Conservation (phyloP, 208 protist genomes). For the Wallacemonas rigidus region DNA sequence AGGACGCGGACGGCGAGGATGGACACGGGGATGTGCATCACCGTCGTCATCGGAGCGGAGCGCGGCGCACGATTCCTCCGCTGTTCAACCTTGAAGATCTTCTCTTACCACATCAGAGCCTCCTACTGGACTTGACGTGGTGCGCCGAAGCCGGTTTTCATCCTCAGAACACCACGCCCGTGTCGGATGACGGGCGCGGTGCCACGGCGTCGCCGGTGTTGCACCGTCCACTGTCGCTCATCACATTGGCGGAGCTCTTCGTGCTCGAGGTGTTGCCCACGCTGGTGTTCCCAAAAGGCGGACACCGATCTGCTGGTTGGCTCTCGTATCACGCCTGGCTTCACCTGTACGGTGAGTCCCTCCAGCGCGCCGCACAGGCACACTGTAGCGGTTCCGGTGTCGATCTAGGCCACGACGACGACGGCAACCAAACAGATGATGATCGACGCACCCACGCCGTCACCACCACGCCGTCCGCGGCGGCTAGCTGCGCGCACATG, state of each 20-base stretch:
- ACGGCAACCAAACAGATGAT: background rate
- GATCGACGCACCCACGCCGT: too few species aligned
- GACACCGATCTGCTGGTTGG: constrained; percentile 33
- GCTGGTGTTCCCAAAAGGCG: constrained; percentile 35
- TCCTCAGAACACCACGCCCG: too few species aligned
- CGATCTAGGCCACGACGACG: background rate
- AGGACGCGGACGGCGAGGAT: background rate
- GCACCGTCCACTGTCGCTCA: constrained; percentile 15
- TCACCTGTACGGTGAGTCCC: constrained; percentile 3
- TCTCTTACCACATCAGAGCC: constrained; percentile 12
- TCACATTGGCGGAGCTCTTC: constrained; percentile 36
- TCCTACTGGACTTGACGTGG: constrained; percentile 42
- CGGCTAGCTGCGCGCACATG: constrained; percentile 15
- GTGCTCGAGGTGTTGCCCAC: constrained; percentile 36
- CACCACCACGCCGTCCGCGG: too few species aligned
- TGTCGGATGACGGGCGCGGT: too few species aligned
- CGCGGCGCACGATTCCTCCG: constrained; percentile 4
- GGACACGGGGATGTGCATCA: too few species aligned
- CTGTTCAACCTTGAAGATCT: constrained; percentile 5
- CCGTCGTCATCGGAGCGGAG: too few species aligned
- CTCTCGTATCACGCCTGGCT: constrained; percentile 28
- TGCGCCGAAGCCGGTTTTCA: constrained; percentile 30
- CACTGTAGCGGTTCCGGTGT: background rate
- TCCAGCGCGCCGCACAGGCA: background rate
- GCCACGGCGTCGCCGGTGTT: too few species aligned